These are phyloP conservation scores for Globisporangium perplexum DNA, from an alignment of 352 stramenopile species.

Conservation along the genomic window DNA sequence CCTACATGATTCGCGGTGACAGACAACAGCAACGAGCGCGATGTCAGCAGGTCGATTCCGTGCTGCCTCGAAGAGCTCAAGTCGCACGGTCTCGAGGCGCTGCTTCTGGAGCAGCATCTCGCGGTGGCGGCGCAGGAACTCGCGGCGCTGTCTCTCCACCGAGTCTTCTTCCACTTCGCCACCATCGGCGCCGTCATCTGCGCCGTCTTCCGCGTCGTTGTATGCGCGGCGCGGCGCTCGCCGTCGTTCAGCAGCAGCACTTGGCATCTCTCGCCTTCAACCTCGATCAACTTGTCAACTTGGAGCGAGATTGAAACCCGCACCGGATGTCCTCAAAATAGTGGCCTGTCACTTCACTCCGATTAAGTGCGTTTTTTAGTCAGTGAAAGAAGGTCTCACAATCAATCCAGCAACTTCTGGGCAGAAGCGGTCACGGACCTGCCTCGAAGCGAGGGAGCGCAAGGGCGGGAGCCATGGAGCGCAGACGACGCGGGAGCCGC, in stretches of 20 bases:
- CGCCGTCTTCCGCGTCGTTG: not conserved
- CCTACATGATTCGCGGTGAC: no score
- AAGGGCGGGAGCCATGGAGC: not conserved
- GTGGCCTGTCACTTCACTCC: not conserved
- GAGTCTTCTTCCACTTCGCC: constrained; percentile 18
- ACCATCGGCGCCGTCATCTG: not conserved
- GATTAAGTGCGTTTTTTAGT: not conserved
- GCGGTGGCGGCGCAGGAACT: constrained; percentile 36
- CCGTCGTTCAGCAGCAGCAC: not conserved
- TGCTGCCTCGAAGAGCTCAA: no score
- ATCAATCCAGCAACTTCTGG: not conserved
- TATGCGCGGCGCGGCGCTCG: not conserved
- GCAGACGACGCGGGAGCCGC: not conserved
- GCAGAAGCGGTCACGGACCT: no score
- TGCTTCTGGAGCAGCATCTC: constrained; percentile 45
- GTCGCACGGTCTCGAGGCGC: constrained; percentile 53
- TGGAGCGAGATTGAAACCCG: not conserved
- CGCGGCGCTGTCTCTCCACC: constrained; percentile 32
- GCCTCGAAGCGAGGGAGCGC: no score
- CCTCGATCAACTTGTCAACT: not conserved
- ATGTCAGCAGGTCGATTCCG: no score
- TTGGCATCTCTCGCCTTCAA: not conserved
- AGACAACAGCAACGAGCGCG: no score
- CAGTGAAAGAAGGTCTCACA: not conserved
- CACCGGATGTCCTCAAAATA: not conserved